phyloP scores from a whole-genome alignment of 2,329 filamentous ascomycete species.

The Penicillium sumatraense region DNA sequence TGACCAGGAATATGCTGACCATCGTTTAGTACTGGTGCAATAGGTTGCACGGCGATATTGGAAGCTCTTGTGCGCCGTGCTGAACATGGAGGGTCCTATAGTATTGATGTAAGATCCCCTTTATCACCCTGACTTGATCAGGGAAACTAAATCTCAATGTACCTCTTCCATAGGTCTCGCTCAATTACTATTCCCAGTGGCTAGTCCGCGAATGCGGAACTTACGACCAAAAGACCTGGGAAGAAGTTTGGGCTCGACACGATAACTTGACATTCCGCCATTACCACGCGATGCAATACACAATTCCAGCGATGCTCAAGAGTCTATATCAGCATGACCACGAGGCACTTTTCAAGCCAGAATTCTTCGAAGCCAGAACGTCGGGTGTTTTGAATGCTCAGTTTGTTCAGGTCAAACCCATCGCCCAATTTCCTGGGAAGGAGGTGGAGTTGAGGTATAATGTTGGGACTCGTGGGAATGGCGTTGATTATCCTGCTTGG shows the following conservation, averaged over 20 bases:
- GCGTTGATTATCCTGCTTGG: background rate
- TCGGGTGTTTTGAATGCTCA: background rate
- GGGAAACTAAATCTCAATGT: background rate
- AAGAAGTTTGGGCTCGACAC: background rate
- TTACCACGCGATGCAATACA: background rate
- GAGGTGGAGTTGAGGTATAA: background rate
- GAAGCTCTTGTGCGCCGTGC: background rate
- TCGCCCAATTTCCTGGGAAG: background rate
- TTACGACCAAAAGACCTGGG: background rate
- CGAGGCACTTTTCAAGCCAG: background rate
- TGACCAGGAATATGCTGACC: background rate
- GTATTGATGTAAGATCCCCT: background rate
- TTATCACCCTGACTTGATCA: background rate
- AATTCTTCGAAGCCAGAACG: background rate
- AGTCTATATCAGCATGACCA: background rate
- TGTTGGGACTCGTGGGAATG: background rate
- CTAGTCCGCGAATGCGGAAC: background rate
- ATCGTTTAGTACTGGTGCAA: background rate
- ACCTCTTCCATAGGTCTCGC: slow-evolving; percentile 1
- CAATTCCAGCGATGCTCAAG: background rate
- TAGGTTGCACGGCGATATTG: background rate
- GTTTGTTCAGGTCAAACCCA: background rate
- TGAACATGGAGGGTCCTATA: background rate
- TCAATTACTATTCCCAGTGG: slow-evolving; percentile 1
- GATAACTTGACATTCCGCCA: background rate